phyloP scores from a whole-genome alignment of 768 basidiomycete species.

The Pilatotrama ljubarskyi region DNA sequence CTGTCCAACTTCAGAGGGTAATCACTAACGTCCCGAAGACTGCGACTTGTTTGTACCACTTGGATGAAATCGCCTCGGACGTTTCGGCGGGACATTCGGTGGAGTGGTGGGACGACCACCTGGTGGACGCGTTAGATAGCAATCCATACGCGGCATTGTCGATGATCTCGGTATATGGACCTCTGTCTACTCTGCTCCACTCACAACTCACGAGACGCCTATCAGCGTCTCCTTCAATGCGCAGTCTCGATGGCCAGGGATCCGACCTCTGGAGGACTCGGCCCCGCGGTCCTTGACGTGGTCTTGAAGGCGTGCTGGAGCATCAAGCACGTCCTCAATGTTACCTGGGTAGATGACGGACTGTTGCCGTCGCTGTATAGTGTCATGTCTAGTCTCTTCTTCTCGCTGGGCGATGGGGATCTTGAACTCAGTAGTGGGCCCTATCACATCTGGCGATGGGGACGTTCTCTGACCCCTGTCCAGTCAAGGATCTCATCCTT shows the following conservation, averaged over 20 bases:
- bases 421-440: conserved; percentile 13
- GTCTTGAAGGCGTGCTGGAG: conserved; percentile 14
- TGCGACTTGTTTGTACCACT: conserved; percentile 52
- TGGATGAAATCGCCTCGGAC: conserved; percentile 24
- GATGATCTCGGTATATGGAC: conserved; percentile 14
- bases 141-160: conserved; percentile 14
- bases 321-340: conserved; percentile 2
- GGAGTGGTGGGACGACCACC: conserved; percentile 18
- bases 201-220: neutral
- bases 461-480: conserved; percentile 26
- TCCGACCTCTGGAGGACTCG: neutral
- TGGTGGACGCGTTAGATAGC: conserved; percentile 10
- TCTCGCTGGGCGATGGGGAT: conserved; percentile 6
- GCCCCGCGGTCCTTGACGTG: neutral
- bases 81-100: neutral
- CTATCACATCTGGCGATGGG: too few species aligned
- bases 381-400: conserved; percentile 14
- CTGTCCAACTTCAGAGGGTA: neutral
- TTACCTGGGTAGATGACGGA: neutral
- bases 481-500: conserved; percentile 24
- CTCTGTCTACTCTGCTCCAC: too few species aligned
- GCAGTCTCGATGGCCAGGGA: neutral
- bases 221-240: neutral
- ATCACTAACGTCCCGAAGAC: conserved; percentile 41
- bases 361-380: neutral